Evolutionary conservation across 2,329 filamentous ascomycete species (phyloP).

Genomic region (Diaporthe sp.): DNA sequence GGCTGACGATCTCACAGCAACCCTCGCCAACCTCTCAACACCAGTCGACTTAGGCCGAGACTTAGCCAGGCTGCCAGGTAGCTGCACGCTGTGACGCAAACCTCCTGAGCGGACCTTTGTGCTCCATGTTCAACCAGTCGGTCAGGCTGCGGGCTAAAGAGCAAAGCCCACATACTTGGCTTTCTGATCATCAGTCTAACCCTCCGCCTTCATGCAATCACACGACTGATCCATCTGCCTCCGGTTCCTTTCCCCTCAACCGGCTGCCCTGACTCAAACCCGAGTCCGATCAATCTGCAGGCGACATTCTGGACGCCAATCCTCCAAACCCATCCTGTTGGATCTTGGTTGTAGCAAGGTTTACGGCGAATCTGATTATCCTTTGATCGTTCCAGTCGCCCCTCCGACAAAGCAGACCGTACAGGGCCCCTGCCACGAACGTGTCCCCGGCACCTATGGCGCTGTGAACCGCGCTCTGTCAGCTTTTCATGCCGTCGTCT

Average conservation of each 20-base stretch:
- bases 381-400: conserved; percentile 62
- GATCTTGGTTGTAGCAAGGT: conserved; percentile 78
- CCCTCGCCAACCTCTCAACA: conserved; percentile 25
- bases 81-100: conserved; percentile 38
- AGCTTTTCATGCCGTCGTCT: conserved; percentile 25
- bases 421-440: conserved; percentile 80
- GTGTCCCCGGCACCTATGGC: conserved; percentile 82
- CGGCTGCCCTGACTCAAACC: conserved; percentile 35
- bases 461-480: conserved; percentile 55
- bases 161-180: conserved; percentile 15
- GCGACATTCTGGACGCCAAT: conserved; percentile 52
- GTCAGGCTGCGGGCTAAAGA: conserved; percentile 30
- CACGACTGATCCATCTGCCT: conserved; percentile 45
- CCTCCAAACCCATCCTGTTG: conserved; percentile 75
- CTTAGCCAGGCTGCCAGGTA: conserved; percentile 27
- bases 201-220: conserved; percentile 26
- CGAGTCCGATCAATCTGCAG: conserved; percentile 36
- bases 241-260: conserved; percentile 5
- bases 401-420: conserved; percentile 66
- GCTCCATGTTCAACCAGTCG: conserved; percentile 15
- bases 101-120: conserved; percentile 24
- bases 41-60: conserved; percentile 29
- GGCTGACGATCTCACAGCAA: conserved; percentile 30
- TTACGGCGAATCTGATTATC: conserved; percentile 70
- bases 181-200: conserved; percentile 14